Evolutionary conservation across 306 rosid species (phyloP), one percentile per base, ranked within the genome.

Genomic region (Vigna mungo): DNA sequence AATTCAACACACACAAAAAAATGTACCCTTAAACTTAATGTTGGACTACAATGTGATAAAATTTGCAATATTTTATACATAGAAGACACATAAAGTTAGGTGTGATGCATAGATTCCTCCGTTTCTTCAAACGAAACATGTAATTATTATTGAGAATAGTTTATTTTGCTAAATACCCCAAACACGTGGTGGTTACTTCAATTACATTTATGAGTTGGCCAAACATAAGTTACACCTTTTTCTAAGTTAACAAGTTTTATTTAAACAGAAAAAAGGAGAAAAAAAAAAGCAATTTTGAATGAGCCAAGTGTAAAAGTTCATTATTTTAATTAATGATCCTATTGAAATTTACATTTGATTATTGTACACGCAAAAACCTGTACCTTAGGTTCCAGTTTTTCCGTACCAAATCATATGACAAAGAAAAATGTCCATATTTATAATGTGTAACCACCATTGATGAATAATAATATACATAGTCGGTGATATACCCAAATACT

Each of bases 331-430:
- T 55, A n/a, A 5, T 30, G 17, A 10, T 68, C 17, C 54, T 27
- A 25, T 21, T 7, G 18, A 47, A 27, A 49, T 20, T 16, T 36
- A 65, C 23, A 70, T 18, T 68, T 15, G 17, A 79, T 78, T 66
- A 76, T 69, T 73, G 74, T 69, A 9, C 18, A 85, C 46, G 75
- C 46, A 76, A 78, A 79, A 84, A 64, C 75, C 75, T n/a, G 86
- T 86, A 54, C 88, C 86, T 66, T 39, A 30, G 30, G n/a, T 41
- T 61, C 75, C 49, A 44, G 3, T 21, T 76, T 56, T 53, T 81
- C 92, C 89, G 87, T 88, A 88, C 92, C 67, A 14, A 27, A 59
- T 59, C 66, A 59, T 30, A 59, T 43, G 68, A 61, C 39, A 16
- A 76, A 51, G 4, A 58, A 10, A 30, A 78, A 6, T 2, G 43